Evolutionary conservation across 371 early-diverging fungal genomes (phyloP), one percentile per base, ranked within the genome.

Genomic region (Mortierella sp.): DNA sequence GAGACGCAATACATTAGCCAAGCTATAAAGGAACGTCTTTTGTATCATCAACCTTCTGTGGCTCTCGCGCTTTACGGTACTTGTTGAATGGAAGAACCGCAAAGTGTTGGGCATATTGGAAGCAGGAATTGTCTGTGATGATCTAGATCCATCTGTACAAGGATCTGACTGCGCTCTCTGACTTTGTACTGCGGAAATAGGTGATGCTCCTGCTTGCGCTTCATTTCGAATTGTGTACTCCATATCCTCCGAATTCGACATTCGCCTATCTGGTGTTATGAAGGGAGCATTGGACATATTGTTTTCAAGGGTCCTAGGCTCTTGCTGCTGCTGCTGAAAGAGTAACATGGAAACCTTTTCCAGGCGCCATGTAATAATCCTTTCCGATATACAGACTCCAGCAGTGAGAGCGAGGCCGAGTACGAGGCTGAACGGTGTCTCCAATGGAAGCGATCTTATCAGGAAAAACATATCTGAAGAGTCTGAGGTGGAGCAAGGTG

Each of bases 351-450:
- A 72, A 23, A 47, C 40, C 2, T 45, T 62, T 35, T 66, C 66
- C 15, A 72, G 58, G 4, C 49, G 49, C 12, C 49, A 61, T 2
- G 73, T 63, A 15, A 72, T 31, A 10, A 72, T 23, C 57, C 73
- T 54, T 32, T 67, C 73, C 0, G 56, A 13, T 17, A 66, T 23
- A 34, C 73, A 72, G 12, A 67, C 12, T 17, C 34, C 59, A 40
- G 67, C 62, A 23, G 63, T 72, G 22, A 72, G 32, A 9, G 57
- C 45, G 0, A 72, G 63, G 2, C 73, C 73, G 34, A 72, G 22
- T 0, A 57, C 17, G 12, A 67, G 35, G 22, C 59, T n/a, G 34
- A 58, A 12, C 15, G 63, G 23, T 2, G 66, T 28, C 23, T 61
- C 40, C 49, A 72, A 4, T 3, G 67, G 66, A 4, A 72, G 12